Conservation (phyloP, 1,284 basidiomycete species). For the Trichosporon inkin region DNA sequence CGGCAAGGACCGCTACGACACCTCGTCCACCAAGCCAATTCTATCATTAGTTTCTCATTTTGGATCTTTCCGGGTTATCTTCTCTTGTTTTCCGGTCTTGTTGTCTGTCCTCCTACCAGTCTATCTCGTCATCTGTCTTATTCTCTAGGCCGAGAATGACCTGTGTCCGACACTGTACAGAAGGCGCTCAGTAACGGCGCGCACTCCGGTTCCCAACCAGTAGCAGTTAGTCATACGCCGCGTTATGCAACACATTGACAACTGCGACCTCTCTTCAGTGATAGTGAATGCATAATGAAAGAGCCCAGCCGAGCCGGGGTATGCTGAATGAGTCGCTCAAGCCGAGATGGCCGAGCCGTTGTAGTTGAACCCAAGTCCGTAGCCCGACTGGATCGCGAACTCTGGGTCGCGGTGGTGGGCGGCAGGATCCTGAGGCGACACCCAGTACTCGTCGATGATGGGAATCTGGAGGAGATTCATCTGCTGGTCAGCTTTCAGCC, state of each 20-base stretch:
- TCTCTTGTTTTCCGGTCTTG: background rate
- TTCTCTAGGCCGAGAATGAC: background rate
- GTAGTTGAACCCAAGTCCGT: conserved; percentile 32
- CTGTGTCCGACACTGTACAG: background rate
- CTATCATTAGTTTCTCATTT: background rate
- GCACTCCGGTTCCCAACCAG: background rate
- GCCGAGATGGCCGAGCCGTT: conserved; percentile 10
- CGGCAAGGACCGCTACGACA: no score
- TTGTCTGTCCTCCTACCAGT: background rate
- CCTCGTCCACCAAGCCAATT: background rate
- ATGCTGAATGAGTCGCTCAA: background rate
- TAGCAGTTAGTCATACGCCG: background rate
- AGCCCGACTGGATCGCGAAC: conserved; percentile 47
- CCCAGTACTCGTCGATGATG: conserved; percentile 79
- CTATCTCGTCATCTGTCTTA: background rate
- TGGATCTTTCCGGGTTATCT: conserved; percentile 1
- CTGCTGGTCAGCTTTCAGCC: conserved; percentile 28
- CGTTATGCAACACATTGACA: background rate
- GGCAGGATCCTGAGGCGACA: conserved; percentile 56
- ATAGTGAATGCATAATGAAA: background rate
- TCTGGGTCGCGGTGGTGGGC: conserved; percentile 41
- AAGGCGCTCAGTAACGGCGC: background rate
- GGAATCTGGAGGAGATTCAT: conserved; percentile 90
- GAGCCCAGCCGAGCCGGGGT: background rate
- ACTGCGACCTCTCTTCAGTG: background rate